Base-by-base conservation (phyloP, 345 rosid genomes). In the Sonneratia alba region DNA sequence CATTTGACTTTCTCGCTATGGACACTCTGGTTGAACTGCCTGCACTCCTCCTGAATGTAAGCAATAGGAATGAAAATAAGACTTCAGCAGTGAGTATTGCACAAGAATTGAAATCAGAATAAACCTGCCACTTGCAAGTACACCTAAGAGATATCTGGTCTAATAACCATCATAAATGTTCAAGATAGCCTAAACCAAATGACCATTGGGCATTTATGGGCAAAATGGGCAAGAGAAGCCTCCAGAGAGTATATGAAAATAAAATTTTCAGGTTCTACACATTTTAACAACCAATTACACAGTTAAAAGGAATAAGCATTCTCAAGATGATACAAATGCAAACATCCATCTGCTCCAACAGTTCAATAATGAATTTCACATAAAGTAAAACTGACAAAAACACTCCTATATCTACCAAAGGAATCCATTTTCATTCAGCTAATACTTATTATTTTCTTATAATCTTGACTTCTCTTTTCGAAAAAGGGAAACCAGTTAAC, bases 11-110 rank as follows among this genome's bases (percentile, higher is more conserved):
- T 85, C 73, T 96, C 92, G 76, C 87, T 82, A 82, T 81, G 84
- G 69, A 95, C 79, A 78, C 84, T 87, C 85, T 87, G 88, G 51
- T 81, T 75, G 57, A 95, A 72, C 71, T 78, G 80, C 71, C 79
- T 81, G 85, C 99, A 95, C 80, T 95, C 99, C 53, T 89, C 97
- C 99, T 95, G 86, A 70, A 74, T 81, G 43, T 47, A 63, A 45
- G 69, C 12, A 32, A 59, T 57, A 59, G 57, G 42, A 63, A 45
- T 12, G 3, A 68, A 40, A 68, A 43, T 32, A n/a, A 68, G 51
- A 45, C 21, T 42, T 67, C 32, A 42, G 24, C 32, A 45, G 34
- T 7, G 24, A 21, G 5, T 27, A 19, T 19, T 22, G 34, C 7
- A 10, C 13, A 22, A 59, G 0, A 59, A 22, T 10, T 7, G 34